Evolutionary conservation across 371 early-diverging fungal species (phyloP).

Genomic region (Sporodiniella umbellata): DNA sequence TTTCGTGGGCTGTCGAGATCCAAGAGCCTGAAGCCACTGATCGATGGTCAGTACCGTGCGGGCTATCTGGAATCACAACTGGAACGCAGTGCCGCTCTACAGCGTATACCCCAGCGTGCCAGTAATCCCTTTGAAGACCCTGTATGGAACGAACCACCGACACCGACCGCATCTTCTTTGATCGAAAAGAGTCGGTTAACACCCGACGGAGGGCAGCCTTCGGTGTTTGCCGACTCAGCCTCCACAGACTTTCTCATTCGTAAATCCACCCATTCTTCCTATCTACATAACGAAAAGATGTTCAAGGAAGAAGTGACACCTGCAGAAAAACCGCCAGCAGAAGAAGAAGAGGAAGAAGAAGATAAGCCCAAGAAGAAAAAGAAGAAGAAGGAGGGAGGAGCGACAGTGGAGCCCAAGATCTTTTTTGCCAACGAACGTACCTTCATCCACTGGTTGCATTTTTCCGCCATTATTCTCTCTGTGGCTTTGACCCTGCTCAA

Average conservation of each 20-base stretch:
- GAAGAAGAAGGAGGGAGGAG: conserved; percentile 8
- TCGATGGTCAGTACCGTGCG: conserved; percentile 42
- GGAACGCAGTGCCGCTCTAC: conserved; percentile 26
- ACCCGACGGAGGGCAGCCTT: conserved; percentile 6
- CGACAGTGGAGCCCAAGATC: conserved; percentile 81
- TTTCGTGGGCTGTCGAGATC: conserved; percentile 33
- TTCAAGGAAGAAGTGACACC: conserved; percentile 8
- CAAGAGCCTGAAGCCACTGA: conserved; percentile 43
- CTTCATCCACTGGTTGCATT: conserved; percentile 82
- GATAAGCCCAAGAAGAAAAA: conserved; percentile 10
- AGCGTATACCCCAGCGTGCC: conserved; percentile 8
- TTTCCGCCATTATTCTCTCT: conserved; percentile 60
- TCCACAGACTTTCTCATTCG: conserved; percentile 26
- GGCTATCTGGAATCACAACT: conserved; percentile 47
- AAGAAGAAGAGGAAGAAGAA: conserved; percentile 22
- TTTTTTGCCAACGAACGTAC: conserved; percentile 98
- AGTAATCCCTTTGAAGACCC: conserved; percentile 41
- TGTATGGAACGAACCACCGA: conserved; percentile 23
- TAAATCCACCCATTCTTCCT: conserved; percentile 22
- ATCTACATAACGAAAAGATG: conserved; percentile 2
- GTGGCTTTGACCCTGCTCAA: conserved; percentile 69
- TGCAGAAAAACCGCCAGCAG: conserved; percentile 1
- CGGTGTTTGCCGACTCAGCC: conserved; percentile 16
- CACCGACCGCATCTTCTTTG: background rate
- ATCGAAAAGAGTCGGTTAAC: background rate